Evolutionary conservation across 2,329 filamentous ascomycete species (phyloP).

Genomic region (Pyrenophora tritici-repentis): DNA sequence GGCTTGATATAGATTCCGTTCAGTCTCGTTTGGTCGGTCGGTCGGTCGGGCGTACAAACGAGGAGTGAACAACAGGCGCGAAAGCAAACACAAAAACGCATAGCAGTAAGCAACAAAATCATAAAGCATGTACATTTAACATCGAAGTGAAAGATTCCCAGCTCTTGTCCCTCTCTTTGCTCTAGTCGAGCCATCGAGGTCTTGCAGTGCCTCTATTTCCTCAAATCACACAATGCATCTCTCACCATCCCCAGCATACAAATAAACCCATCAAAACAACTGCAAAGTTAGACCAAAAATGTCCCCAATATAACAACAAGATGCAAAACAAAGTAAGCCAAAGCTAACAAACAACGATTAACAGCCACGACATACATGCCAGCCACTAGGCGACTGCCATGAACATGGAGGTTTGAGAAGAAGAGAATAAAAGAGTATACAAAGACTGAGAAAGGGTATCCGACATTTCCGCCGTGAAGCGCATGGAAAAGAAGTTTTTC

Average conservation of each 20-base stretch:
- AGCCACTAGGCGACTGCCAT: not conserved
- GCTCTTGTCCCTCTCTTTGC: not conserved
- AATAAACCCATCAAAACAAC: not conserved
- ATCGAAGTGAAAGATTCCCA: not conserved
- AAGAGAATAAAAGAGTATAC: not conserved
- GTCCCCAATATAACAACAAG: too few species aligned
- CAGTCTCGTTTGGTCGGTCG: too few species aligned
- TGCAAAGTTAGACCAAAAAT: too few species aligned
- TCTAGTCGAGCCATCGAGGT: not conserved
- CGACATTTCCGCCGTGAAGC: conserved; percentile 43
- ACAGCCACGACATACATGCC: not conserved
- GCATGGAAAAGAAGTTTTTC: conserved; percentile 19
- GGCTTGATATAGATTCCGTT: too few species aligned
- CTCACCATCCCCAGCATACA: not conserved
- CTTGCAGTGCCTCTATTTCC: not conserved
- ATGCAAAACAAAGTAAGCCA: not conserved
- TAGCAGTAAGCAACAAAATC: not conserved
- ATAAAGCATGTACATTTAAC: conserved; percentile 18
- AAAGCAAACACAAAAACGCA: not conserved
- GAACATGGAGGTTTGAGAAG: not conserved
- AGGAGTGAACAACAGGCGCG: not conserved
- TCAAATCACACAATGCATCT: not conserved
- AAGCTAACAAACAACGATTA: not conserved
- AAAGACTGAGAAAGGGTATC: conserved; percentile 39
- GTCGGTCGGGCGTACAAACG: too few species aligned